phyloP scores from a whole-genome alignment of 306 rosid genomes.

The Vigna hirtella region DNA sequence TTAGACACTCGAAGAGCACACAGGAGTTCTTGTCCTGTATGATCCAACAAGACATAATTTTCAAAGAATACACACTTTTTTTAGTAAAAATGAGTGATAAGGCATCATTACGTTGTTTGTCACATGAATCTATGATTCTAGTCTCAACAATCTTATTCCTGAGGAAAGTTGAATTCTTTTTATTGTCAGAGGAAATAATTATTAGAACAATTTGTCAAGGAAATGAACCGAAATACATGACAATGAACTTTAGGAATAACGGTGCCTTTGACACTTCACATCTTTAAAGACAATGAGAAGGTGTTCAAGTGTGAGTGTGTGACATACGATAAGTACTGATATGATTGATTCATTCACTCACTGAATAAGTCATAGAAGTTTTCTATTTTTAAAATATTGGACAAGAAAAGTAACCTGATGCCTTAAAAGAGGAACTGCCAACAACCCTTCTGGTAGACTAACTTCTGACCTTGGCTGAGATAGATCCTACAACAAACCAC shows the following conservation, averaged over 20 bases:
- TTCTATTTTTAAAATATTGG: conserved; percentile 19
- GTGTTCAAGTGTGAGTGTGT: neutral
- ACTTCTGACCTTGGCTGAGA: conserved; percentile 76
- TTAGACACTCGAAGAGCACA: conserved; percentile 11
- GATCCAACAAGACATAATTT: conserved; percentile 8
- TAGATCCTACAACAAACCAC: conserved; percentile 65
- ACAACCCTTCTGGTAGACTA: conserved; percentile 66
- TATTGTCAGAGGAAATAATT: neutral
- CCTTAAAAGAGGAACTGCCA: conserved; percentile 73
- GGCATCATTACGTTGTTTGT: too few relatives aligned
- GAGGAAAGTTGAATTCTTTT: neutral
- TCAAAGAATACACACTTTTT: neutral
- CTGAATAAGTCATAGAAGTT: conserved; percentile 16
- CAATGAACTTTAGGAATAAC: conserved; percentile 12
- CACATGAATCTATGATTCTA: neutral
- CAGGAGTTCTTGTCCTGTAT: conserved; percentile 14
- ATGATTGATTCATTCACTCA: conserved; percentile 17
- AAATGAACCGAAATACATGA: conserved; percentile 1
- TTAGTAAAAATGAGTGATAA: too few relatives aligned
- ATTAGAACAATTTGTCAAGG: conserved; percentile 5
- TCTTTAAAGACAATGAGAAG: conserved; percentile 18
- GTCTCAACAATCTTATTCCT: conserved; percentile 8
- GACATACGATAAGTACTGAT: neutral
- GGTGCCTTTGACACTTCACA: neutral
- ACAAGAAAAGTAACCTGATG: conserved; percentile 64